Base-by-base conservation (phyloP, 495 filamentous ascomycete species). In the Bryoglossum gracile region DNA sequence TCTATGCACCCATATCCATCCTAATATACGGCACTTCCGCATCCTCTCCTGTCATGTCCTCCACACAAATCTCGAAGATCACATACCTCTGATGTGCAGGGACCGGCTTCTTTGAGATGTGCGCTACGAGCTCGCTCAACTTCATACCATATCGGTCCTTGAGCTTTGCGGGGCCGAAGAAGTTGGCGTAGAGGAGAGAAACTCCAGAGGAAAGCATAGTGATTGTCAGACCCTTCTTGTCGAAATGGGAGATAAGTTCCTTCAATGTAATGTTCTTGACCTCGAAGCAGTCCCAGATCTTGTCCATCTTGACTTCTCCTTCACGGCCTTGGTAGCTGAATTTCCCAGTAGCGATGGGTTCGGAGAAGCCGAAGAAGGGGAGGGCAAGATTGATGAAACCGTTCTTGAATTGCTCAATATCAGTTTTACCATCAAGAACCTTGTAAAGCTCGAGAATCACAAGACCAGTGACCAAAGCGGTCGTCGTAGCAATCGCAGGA, bases 331-430 rank as follows among this genome's bases (percentile, higher is more conserved):
- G 61, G 66, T 97, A 99, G 60, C 78, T 87, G 55, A 88, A 87
- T 72, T 97, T 96, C 16, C 88, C 87, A 55, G 87, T 94, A 16
- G 80, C 77, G 56, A 99, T 87, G 9, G 92, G 92, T 67, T 99
- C 92, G 65, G 88, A 94, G 77, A 97, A 99, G 16, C 90, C 91
- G 52, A 97, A 89, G 76, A 97, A 96, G 6, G 92, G 92, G 39
- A 99, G 76, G 4, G 94, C 94, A 48, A 99, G 73, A 71, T 99
- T 99, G 64, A 97, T 70, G 63, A 99, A 99, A 19, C 94, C 94
- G 66, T 99, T 99, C 77, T 97, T 97, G 77, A 91, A 99, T 58
- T 96, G 86, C 66, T 95, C 91, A 56, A 96, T 84, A 54, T 97
- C 86, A 13, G 71, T 76, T 72, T 99, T 95, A 57, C 90, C 92